Evolutionary conservation across 1,284 basidiomycete genomes (phyloP).

Genomic region (Tylopilus sp.): DNA sequence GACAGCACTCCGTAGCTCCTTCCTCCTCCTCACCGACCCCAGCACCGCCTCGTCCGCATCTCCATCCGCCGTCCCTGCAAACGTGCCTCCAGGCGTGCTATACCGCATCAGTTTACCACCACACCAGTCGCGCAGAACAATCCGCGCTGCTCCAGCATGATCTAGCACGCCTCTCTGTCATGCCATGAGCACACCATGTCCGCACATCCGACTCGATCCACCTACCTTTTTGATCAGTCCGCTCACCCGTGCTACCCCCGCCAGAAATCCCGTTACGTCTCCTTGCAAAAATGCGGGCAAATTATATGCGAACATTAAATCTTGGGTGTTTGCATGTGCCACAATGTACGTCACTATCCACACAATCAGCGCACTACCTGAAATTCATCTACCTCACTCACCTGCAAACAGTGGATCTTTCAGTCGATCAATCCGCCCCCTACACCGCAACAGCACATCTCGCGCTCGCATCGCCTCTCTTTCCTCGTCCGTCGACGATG

Average conservation of each 20-base stretch:
- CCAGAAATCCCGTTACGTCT: conserved; percentile 74
- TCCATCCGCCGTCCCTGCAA: conserved; percentile 28
- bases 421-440: conserved; percentile 84
- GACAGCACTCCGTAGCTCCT: conserved; percentile 59
- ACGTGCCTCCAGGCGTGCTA: conserved; percentile 52
- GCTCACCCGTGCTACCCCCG: conserved; percentile 76
- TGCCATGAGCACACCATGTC: conserved; percentile 7
- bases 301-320: conserved; percentile 86
- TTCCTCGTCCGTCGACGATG: conserved; percentile 38
- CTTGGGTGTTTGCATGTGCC: conserved; percentile 69
- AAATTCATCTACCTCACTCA: conserved; percentile 30
- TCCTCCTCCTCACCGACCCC: conserved; percentile 48
- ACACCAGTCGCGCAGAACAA: conserved; percentile 89
- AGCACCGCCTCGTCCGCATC: conserved; percentile 44
- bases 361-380: conserved; percentile 14
- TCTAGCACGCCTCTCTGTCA: conserved; percentile 74
- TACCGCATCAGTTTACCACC: conserved; percentile 78
- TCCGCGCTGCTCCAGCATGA: conserved; percentile 74
- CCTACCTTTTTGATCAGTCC: conserved; percentile 80
- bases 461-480: conserved; percentile 48
- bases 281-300: conserved; percentile 80
- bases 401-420: conserved; percentile 80
- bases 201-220: background rate
- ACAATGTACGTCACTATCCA: conserved; percentile 69
- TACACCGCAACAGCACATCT: conserved; percentile 75